These are phyloP conservation scores for Vaccinium darrowii DNA, from an alignment of 148 eudicot species.

Conservation along the genomic window DNA sequence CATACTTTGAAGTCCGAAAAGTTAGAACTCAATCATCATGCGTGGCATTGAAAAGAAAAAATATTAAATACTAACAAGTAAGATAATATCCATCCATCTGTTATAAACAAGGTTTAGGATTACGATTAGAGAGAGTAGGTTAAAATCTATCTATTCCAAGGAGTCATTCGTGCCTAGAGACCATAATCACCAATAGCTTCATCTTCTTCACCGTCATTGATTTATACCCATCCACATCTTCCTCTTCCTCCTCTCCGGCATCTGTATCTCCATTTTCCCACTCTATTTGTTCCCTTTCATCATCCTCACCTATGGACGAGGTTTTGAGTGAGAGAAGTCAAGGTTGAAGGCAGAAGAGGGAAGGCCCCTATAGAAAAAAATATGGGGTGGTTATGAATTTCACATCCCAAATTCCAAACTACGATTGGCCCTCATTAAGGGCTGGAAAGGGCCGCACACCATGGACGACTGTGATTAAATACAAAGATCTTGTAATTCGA, in stretches of 20 bases:
- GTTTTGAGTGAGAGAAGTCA: neutral
- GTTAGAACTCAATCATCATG: neutral
- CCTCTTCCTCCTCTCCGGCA: neutral
- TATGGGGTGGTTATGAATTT: neutral
- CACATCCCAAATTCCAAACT: neutral
- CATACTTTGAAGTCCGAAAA: neutral
- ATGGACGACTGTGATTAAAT: neutral
- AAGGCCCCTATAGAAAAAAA: neutral
- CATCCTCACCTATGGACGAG: neutral
- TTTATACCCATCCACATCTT: neutral
- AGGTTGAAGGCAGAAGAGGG: neutral
- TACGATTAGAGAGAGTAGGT: too few species aligned
- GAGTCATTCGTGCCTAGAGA: neutral
- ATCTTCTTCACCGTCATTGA: neutral
- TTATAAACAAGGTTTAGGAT: neutral
- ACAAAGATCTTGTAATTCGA: neutral
- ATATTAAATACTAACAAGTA: neutral
- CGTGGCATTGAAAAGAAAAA: neutral
- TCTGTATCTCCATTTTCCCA: neutral
- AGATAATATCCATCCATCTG: neutral
- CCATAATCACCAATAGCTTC: neutral
- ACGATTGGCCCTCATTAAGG: neutral
- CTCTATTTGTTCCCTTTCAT: neutral
- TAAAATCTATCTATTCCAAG: neutral
- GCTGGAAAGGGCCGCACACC: neutral